Evolutionary conservation across 2,329 filamentous ascomycete species (phyloP).

Genomic region (Laburnicola sp.): DNA sequence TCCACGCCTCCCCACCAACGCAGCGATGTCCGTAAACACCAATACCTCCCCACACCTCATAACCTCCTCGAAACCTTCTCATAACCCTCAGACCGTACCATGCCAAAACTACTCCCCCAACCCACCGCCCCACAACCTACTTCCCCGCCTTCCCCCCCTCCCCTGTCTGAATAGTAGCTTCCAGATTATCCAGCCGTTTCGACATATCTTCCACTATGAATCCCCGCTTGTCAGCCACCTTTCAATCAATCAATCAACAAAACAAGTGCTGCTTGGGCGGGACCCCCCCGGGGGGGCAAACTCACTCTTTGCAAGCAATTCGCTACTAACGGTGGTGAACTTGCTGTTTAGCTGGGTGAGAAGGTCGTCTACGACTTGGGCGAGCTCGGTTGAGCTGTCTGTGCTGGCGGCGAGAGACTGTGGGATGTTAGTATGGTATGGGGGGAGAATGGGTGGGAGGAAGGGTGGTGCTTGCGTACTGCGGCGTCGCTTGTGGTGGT

Average conservation of each 20-base stretch:
- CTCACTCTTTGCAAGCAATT: conserved; percentile 87
- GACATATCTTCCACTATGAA: conserved; percentile 98
- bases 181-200: conserved; percentile 78
- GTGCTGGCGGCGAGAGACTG: conserved; percentile 24
- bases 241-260: background rate
- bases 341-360: conserved; percentile 82
- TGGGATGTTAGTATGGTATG: background rate
- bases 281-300: conserved; percentile 21
- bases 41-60: too few relatives aligned
- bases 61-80: too few relatives aligned
- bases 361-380: conserved; percentile 81
- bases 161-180: conserved; percentile 67
- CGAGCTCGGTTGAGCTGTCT: conserved; percentile 62
- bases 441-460: conserved; percentile 2
- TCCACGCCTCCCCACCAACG: too few relatives aligned
- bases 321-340: conserved; percentile 80
- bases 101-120: background rate
- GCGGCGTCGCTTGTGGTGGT: conserved; percentile 25
- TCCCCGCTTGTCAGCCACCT: background rate
- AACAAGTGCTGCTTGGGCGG: background rate
- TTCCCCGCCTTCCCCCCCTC: conserved; percentile 44
- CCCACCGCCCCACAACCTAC: conserved; percentile 3
- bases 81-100: background rate
- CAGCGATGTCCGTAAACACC: too few relatives aligned
- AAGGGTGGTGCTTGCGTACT: conserved; percentile 15